These are phyloP conservation scores for Cyphellophora attinorum DNA, from an alignment of 2,329 filamentous ascomycete genomes.

Conservation along the genomic window DNA sequence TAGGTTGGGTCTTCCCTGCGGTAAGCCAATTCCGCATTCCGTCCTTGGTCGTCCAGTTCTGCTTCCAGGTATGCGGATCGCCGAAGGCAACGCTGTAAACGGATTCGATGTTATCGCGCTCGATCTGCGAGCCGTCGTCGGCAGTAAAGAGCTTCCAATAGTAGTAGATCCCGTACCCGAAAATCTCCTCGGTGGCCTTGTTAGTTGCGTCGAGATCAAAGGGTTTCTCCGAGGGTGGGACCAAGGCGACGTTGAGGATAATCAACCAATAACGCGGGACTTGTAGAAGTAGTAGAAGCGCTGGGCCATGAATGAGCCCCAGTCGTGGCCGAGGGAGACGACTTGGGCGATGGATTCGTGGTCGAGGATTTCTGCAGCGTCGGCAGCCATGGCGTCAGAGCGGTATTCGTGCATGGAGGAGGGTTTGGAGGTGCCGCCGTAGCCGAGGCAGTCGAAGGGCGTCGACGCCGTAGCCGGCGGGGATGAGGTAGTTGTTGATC, in stretches of 20 bases:
- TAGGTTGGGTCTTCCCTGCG: slow-evolving; percentile 17
- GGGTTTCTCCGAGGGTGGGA: slow-evolving; percentile 19
- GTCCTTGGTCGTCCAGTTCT: slow-evolving; percentile 25
- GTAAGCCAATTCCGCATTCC: slow-evolving; percentile 24
- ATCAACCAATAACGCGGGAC: slow-evolving; percentile 29
- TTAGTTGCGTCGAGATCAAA: slow-evolving; percentile 31
- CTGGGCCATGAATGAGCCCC: slow-evolving; percentile 31
- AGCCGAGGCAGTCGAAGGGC: slow-evolving; percentile 31
- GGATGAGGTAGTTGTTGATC: slow-evolving; percentile 29
- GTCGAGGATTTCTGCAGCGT: slow-evolving; percentile 32
- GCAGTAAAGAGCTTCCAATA: slow-evolving; percentile 40
- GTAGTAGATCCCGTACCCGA: slow-evolving; percentile 28
- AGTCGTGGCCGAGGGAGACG: slow-evolving; percentile 41
- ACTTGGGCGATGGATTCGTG: slow-evolving; percentile 25
- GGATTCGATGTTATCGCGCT: slow-evolving; percentile 30
- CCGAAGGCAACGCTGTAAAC: slow-evolving; percentile 26
- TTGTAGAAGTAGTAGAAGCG: slow-evolving; percentile 35
- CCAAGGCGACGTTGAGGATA: slow-evolving; percentile 35
- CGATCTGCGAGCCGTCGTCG: slow-evolving; percentile 27
- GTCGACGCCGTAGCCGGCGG: slow-evolving; percentile 30
- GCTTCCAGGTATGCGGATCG: slow-evolving; percentile 22
- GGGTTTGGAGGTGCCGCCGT: slow-evolving; percentile 32
- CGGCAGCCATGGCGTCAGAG: slow-evolving; percentile 24
- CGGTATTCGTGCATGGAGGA: slow-evolving; percentile 27
- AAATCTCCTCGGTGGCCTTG: slow-evolving; percentile 20